Evolutionary conservation across 2,329 filamentous ascomycete genomes (phyloP).

Genomic region (Sarocladium oryzae): DNA sequence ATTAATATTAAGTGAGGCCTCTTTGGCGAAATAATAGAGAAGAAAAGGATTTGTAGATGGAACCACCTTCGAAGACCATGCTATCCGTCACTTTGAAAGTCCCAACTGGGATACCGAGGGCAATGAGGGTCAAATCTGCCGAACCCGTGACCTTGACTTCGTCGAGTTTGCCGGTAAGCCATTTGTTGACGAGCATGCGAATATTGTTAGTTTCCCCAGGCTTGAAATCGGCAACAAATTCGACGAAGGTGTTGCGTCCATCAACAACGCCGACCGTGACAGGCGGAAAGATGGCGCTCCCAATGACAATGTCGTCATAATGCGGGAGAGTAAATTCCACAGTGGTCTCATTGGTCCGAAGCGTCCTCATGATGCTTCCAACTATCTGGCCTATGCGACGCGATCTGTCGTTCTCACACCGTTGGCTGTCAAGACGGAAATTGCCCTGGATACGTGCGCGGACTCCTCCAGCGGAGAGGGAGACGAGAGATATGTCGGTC

Average conservation of each 20-base stretch:
- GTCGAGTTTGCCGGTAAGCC: constrained; percentile 72
- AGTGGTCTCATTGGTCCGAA: constrained; percentile 66
- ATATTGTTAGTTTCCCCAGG: constrained; percentile 74
- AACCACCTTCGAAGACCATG: constrained; percentile 77
- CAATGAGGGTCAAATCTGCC: constrained; percentile 66
- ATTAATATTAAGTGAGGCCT: constrained; percentile 28
- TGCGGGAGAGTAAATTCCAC: constrained; percentile 77
- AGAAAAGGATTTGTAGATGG: constrained; percentile 57
- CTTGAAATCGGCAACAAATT: constrained; percentile 69
- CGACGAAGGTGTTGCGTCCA: constrained; percentile 68
- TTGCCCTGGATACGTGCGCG: constrained; percentile 74
- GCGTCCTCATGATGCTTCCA: constrained; percentile 72
- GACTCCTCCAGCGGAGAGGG: constrained; percentile 73
- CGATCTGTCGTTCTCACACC: constrained; percentile 64
- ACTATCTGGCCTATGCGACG: constrained; percentile 69
- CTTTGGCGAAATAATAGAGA: constrained; percentile 57
- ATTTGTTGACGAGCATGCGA: constrained; percentile 77
- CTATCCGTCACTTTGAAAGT: constrained; percentile 69
- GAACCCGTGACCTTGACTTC: constrained; percentile 66
- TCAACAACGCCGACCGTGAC: constrained; percentile 72
- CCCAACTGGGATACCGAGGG: constrained; percentile 74
- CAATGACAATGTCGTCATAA: constrained; percentile 70
- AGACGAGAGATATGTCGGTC: constrained; percentile 76
- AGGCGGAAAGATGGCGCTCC: constrained; percentile 68
- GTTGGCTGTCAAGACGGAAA: constrained; percentile 71